These are phyloP conservation scores for Arabis alpina DNA, from an alignment of 345 rosid genomes.

Conservation along the genomic window DNA sequence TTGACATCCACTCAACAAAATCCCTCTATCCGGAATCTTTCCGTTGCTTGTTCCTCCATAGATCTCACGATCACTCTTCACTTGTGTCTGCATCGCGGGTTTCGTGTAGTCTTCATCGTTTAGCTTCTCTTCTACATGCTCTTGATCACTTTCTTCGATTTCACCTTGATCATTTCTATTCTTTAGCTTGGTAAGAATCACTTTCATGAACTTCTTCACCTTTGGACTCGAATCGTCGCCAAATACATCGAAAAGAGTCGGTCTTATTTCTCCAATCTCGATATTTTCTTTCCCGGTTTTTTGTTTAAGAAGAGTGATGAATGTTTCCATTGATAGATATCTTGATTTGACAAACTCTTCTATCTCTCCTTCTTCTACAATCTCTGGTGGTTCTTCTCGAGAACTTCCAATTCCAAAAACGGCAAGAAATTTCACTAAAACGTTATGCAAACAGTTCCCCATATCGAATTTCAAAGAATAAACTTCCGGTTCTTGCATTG, in stretches of 20 bases:
- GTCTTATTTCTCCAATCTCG: conserved; percentile 34
- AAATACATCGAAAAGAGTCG: conserved; percentile 24
- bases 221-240: conserved; percentile 50
- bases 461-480: conserved; percentile 44
- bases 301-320: conserved; percentile 29
- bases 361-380: not conserved
- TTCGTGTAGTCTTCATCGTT: conserved; percentile 9
- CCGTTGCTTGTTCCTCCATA: conserved; percentile 3
- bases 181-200: conserved; percentile 17
- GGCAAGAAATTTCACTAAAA: conserved; percentile 51
- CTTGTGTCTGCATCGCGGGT: not conserved
- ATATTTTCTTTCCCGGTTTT: conserved; percentile 31
- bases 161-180: conserved; percentile 15
- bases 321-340: conserved; percentile 26
- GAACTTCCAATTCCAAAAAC: conserved; percentile 60
- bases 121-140: conserved; percentile 1
- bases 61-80: conserved; percentile 10
- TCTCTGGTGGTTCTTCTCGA: not conserved
- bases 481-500: conserved; percentile 23
- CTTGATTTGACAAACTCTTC: conserved; percentile 33
- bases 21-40: conserved; percentile 41
- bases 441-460: conserved; percentile 52
- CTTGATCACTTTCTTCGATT: conserved; percentile 14
- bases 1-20: conserved; percentile 32
- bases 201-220: conserved; percentile 79